Evolutionary conservation across 2,329 filamentous ascomycete species (phyloP), one percentile per base, ranked within the genome.

Genomic region (Calcarisporium arbuscula): DNA sequence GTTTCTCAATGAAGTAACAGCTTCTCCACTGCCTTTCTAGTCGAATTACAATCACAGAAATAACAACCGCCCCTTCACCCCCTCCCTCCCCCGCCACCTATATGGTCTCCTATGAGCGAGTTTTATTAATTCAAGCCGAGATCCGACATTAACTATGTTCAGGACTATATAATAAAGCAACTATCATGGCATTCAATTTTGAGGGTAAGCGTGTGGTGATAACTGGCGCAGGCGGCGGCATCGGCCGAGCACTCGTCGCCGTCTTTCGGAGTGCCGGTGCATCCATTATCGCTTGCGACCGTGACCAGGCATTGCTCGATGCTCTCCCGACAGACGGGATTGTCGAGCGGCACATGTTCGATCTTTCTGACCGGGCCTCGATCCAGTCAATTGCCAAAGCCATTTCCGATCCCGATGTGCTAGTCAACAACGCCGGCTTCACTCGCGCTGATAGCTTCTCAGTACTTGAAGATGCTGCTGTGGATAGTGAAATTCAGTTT

Each of bases 341-440:
- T 5, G 14, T 22, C 11, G 30, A 32, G 14, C 18, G 17, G 17
- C 30, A 32, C 16, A 15, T 21, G 6, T 32, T 32, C 17, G 30
- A 32, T 15, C 30, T 32, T 8, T 32, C 30, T 11, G 30, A 21
- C 30, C 19, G 18, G 8, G 19, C 21, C 15, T 18, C 30, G 6
- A 15, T 32, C n/a, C 14, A 32, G 9, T 11, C 11, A 5, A 20
- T 20, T n/a, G 30, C 19, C 17, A 10, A 23, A 16, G 5, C 12
- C 18, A 32, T 32, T 15, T 7, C 12, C 12, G 6, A 10, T 6
- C 18, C 19, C 9, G 30, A 32, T 14, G 16, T 32, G 6, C 30
- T 32, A 11, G 19, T 32, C 19, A 32, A 32, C 17, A 32, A 32
- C 17, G 30, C 30, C 6, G 30, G 30, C n/a, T 32, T 32, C 17